Percentiles rank a stretch among this genome's conserved stretches.
phyloP scores from a whole-genome alignment of 2,329 filamentous ascomycete genomes.

The Fusarium sp. region DNA sequence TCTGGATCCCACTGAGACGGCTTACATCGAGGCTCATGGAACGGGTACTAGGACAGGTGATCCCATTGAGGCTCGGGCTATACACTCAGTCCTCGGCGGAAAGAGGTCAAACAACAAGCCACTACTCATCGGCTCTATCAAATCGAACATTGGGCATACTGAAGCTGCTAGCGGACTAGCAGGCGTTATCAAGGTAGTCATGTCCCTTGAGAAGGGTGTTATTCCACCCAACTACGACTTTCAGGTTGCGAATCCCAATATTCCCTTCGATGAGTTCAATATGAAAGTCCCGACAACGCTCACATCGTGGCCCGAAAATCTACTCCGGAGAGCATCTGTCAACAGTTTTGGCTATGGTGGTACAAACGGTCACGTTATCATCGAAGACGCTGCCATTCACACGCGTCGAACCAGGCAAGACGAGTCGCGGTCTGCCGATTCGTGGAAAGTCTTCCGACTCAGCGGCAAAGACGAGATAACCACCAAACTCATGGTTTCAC shows the following conservation, averaged over 20 bases:
- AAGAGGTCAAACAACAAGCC: background rate
- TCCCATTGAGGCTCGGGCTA: background rate
- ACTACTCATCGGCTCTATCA: background rate
- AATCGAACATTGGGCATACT: background rate
- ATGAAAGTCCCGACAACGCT: background rate
- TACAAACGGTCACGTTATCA: background rate
- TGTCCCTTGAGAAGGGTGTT: background rate
- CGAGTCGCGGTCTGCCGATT: too few relatives aligned
- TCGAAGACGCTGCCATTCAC: background rate
- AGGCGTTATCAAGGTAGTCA: background rate
- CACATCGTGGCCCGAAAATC: background rate
- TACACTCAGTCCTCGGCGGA: background rate
- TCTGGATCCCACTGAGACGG: background rate
- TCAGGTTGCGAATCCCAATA: background rate
- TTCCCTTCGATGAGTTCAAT: background rate
- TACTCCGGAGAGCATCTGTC: background rate
- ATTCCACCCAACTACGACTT: background rate
- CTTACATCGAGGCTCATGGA: slow-evolving; percentile 50
- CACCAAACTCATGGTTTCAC: background rate
- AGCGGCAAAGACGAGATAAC: background rate
- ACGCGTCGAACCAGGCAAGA: background rate
- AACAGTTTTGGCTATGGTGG: background rate
- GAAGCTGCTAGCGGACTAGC: background rate
- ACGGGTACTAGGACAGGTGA: slow-evolving; percentile 58
- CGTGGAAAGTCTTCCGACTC: too few relatives aligned